Evolutionary conservation across 768 basidiomycete species (phyloP), one percentile per base, ranked within the genome.

Genomic region (Termitomyces sp.): DNA sequence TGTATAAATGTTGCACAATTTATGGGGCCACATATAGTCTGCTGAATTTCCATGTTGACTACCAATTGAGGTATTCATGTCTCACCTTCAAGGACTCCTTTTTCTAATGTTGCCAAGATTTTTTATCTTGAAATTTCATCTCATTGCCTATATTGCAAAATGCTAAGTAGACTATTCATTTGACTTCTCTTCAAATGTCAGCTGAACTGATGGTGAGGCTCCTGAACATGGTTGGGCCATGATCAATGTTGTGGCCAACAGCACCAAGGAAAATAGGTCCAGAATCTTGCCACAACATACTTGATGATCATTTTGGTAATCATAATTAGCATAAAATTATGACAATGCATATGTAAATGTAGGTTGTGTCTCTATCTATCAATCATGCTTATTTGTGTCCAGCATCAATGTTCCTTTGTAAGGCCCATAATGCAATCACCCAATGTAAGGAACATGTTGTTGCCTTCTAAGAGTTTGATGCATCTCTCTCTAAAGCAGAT

Each of bases 181-280:
- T 38, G 67, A 65, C 21, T 63, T n/a, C n/a, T n/a, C n/a, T n/a
- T n/a, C n/a, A n/a, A n/a, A n/a, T n/a, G n/a, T 65, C 23, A 73
- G 65, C 0, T 57, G 67, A 32, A 73, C 71, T 0, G 71, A 75
- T 57, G 74, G 75, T 0, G 74, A 75, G 47, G 68, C 63, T 1
- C 58, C 68, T 6, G 73, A 76, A 58, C 58, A 67, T 2, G 63
- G 62, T 0, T 76, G 73, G 73, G 60, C 70, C 0, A 41, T 59
- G 16, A 61, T 68, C 27, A 72, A 74, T 50, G 60, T 59, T 0
- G 38, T 67, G 0, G 66, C 73, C 10, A 34, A 49, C 3, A 71
- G 71, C 37, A 73, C 71, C 1, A 57, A 63, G 35, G 74, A n/a
- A 73, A 60, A 76, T 77, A 74, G 72, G 72, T 10, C 68, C 69